Evolutionary conservation across 2,329 filamentous ascomycete species (phyloP).

Genomic region (Penicillium sp.): DNA sequence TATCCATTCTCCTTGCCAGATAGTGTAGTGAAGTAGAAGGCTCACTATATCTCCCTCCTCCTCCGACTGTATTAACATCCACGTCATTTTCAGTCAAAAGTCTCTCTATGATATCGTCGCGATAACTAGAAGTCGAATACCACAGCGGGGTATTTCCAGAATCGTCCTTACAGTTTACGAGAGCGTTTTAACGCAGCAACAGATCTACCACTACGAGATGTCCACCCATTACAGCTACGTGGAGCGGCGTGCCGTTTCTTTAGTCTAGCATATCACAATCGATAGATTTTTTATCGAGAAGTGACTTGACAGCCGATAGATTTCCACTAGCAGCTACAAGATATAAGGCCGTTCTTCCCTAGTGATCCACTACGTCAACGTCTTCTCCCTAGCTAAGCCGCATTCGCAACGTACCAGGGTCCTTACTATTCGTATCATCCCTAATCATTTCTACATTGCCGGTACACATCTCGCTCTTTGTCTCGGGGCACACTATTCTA

Average conservation of each 20-base stretch:
- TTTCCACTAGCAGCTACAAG: background rate
- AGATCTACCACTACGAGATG: background rate
- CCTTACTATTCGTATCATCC: fast-evolving
- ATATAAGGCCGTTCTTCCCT: background rate
- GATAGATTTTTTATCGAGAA: background rate
- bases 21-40: background rate
- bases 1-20: background rate
- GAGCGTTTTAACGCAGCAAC: background rate
- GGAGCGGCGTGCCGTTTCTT: background rate
- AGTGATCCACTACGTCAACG: background rate
- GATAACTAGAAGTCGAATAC: background rate
- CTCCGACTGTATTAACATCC: background rate
- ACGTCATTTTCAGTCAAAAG: background rate
- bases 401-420: background rate
- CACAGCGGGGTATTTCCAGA: background rate
- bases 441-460: background rate
- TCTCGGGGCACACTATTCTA: too few species aligned
- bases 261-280: background rate
- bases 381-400: background rate
- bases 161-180: background rate
- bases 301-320: background rate
- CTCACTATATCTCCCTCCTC: background rate
- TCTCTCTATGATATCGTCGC: background rate
- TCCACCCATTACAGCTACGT: background rate
- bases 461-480: too few species aligned